Evolutionary conservation across 1,284 basidiomycete species (phyloP).

Genomic region (Pholiota adiposa): DNA sequence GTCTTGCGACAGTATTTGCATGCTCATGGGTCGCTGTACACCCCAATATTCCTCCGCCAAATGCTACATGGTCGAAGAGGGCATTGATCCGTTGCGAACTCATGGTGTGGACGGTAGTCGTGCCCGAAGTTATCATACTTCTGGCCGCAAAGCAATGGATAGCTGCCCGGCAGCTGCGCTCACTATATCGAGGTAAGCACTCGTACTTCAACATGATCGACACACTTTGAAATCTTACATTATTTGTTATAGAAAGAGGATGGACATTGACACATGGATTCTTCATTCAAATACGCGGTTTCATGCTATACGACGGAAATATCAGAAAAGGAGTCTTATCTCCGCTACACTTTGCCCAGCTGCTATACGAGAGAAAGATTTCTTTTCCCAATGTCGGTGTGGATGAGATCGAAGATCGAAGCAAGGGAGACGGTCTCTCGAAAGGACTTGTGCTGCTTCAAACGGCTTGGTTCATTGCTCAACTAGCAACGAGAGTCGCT

Average conservation of each 20-base stretch:
- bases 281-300: slow-evolving; percentile 32
- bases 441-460: slow-evolving; percentile 31
- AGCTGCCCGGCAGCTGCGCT: slow-evolving; percentile 24
- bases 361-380: slow-evolving; percentile 9
- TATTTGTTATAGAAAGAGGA: not conserved
- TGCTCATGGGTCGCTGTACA: slow-evolving; percentile 41
- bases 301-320: slow-evolving; percentile 13
- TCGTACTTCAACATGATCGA: not conserved
- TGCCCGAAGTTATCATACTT: slow-evolving; percentile 35
- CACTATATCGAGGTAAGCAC: slow-evolving; percentile 6
- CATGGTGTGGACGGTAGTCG: slow-evolving; percentile 31
- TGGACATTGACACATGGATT: slow-evolving; percentile 7
- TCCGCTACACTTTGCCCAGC: not conserved
- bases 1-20: slow-evolving; percentile 33
- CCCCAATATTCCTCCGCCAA: slow-evolving; percentile 35
- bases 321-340: slow-evolving; percentile 1
- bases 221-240: not conserved
- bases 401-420: slow-evolving; percentile 29
- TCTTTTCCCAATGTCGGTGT: slow-evolving; percentile 13
- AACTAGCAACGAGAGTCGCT: slow-evolving; percentile 23
- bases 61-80: not conserved
- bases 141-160: slow-evolving; percentile 34
- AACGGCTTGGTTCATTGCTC: slow-evolving; percentile 32
- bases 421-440: slow-evolving; percentile 29
- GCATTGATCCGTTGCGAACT: slow-evolving; percentile 20